Base-by-base conservation (phyloP, 2,329 filamentous ascomycete genomes). In the Clonostachys rhizophaga region DNA sequence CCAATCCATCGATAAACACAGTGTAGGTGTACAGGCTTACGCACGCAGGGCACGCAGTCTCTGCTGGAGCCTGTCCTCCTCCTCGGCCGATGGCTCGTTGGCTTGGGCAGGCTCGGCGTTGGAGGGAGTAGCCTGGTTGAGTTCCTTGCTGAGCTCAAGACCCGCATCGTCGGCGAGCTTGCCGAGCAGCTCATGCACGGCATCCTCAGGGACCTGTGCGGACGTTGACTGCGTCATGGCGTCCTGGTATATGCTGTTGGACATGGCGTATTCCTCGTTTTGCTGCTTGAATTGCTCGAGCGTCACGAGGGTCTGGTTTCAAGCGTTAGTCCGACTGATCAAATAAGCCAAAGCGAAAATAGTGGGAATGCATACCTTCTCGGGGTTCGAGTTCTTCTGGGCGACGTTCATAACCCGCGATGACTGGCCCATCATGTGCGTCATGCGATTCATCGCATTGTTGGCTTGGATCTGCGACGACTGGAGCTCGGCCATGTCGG, bases 101-200 rank as follows among this genome's bases (percentile, higher is more conserved):
- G 78, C 70, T 60, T 76, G 71, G 14, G 65, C 67, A 8, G 85
- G 79, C 42, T 85, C 83, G 24, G 75, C 74, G 57, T 74, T 78
- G 53, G 75, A 74, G 18, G 79, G 74, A 39, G 74, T 76, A 3
- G 77, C 76, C 48, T 72, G 64, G 58, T 71, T 77, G 52, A 95
- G 83, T 68, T 94, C 88, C 62, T 86, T 79, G 55, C 83, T 83
- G 51, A 95, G 74, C 66, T 94, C 87, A 45, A 96, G 81, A 46
- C 91, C 91, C 10, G 88, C 89, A 65, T 95, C 90, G 64, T 95
- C 91, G 52, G 90, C 90, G 40, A 94, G 81, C 69, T 95, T 87
- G 53, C 82, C 86, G 68, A 95, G 86, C 52, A 95, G 70, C 55
- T 89, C 84, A 65, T 95, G 90, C 3, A 95, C 89, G 55, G 91